Evolutionary conservation across 441 rosid genomes (phyloP).

Genomic region (Euphorbia schlechtendalii): DNA sequence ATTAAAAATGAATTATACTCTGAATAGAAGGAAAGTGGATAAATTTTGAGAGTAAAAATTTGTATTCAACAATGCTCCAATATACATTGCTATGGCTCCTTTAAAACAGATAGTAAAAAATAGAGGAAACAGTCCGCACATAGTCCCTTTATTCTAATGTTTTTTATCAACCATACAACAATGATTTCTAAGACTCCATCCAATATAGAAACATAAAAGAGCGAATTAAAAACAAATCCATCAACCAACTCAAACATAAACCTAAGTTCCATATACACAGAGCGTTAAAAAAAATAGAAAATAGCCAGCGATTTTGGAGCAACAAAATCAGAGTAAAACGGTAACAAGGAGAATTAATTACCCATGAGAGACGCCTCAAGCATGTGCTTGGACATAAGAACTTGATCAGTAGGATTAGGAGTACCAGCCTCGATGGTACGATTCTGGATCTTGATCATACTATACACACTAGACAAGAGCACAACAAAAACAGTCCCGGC

Average conservation of each 20-base stretch:
- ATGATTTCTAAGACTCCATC: not conserved
- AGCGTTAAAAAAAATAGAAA: not conserved
- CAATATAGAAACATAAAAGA: not conserved
- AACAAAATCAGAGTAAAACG: not conserved
- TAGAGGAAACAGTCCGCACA: no score
- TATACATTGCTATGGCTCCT: no score
- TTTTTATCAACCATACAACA: no score
- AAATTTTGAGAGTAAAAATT: not conserved
- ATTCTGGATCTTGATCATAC: slow-evolving; percentile 49
- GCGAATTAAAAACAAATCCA: not conserved
- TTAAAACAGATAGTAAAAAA: no score
- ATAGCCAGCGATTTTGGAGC: not conserved
- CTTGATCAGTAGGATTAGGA: slow-evolving; percentile 74
- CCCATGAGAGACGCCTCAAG: slow-evolving; percentile 94
- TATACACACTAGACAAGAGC: slow-evolving; percentile 48
- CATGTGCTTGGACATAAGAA: slow-evolving; percentile 59
- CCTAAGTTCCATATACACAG: not conserved
- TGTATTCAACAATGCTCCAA: no score
- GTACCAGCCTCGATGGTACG: slow-evolving; percentile 46
- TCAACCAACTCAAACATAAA: not conserved
- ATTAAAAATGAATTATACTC: not conserved
- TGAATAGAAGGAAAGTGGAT: not conserved
- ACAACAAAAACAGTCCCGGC: slow-evolving; percentile 51
- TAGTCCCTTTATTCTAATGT: no score
- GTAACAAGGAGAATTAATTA: slow-evolving; percentile 19